Percentiles rank a stretch among this genome's conserved stretches.
Evolutionary conservation across 805 yeast genomes (phyloP).

Genomic region (Groenewaldozyma tartarivorans): DNA sequence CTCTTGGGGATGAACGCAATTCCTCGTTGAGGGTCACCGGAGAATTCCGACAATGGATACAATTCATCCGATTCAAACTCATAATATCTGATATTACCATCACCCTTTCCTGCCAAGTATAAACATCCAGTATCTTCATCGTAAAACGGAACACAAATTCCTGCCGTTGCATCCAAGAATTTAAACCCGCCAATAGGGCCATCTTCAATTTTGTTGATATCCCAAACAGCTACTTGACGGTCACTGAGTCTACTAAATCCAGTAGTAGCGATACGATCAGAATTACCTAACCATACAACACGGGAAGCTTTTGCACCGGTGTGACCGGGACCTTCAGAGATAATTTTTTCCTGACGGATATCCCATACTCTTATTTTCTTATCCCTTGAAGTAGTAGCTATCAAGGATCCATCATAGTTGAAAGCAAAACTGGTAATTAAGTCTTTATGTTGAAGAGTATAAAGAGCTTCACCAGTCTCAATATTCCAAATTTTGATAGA

Average conservation of each 20-base stretch:
- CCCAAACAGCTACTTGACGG: constrained; percentile 95
- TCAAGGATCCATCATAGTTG: constrained; percentile 76
- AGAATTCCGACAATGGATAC: constrained; percentile 79
- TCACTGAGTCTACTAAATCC: constrained; percentile 91
- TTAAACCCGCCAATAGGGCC: constrained; percentile 90
- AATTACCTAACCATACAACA: constrained; percentile 82
- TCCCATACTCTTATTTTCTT: constrained; percentile 90
- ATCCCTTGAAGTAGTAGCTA: constrained; percentile 89
- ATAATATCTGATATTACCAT: constrained; percentile 90
- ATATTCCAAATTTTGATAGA: constrained; percentile 88
- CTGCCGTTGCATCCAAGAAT: constrained; percentile 82
- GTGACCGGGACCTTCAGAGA: constrained; percentile 84
- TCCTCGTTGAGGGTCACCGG: constrained; percentile 93
- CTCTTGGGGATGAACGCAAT: constrained; percentile 84
- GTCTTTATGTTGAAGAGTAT: constrained; percentile 78
- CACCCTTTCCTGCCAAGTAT: constrained; percentile 94
- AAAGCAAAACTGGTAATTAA: constrained; percentile 88
- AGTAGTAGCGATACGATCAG: constrained; percentile 80
- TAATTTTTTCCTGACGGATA: constrained; percentile 58
- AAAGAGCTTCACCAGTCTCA: constrained; percentile 57
- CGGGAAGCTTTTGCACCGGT: constrained; percentile 87
- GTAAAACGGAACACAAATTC: constrained; percentile 84
- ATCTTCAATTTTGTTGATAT: constrained; percentile 54
- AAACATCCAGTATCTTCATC: constrained; percentile 74
- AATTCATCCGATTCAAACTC: constrained; percentile 82